These are phyloP conservation scores for Penicillium crustosum DNA, from an alignment of 2,329 filamentous ascomycete genomes.

Conservation along the genomic window DNA sequence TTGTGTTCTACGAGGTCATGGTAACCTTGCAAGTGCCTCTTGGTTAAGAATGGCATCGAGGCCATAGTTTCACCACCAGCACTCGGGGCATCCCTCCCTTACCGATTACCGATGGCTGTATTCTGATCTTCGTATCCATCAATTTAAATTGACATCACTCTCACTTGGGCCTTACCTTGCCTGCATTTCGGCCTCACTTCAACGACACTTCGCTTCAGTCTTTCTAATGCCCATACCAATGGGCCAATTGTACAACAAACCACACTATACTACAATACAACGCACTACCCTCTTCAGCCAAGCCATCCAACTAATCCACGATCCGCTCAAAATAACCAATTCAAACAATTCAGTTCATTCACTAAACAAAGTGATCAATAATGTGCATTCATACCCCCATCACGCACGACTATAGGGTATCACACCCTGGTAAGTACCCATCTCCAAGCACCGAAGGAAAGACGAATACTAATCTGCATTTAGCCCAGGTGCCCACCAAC, in stretches of 20 bases:
- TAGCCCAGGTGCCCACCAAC: not conserved
- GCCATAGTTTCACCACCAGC: not conserved
- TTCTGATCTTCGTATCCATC: not conserved
- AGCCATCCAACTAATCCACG: not conserved
- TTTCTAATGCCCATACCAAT: not conserved
- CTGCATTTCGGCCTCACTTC: not conserved
- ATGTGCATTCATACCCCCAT: not conserved
- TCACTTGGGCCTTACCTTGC: not conserved
- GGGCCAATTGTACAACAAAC: not conserved
- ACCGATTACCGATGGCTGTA: not conserved
- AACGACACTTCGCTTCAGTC: not conserved
- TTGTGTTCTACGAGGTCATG: no score
- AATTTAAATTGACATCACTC: not conserved
- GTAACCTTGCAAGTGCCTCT: not conserved
- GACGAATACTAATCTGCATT: not conserved
- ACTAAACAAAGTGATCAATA: not conserved
- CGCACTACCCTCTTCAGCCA: no score
- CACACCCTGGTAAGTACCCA: not conserved
- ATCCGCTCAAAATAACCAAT: not conserved
- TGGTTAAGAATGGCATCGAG: not conserved
- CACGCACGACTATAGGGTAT: not conserved
- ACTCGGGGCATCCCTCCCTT: no score
- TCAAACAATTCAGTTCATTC: not conserved
- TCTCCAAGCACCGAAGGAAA: not conserved
- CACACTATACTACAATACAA: no score